phyloP scores from a whole-genome alignment of 305 asterid species.

The Fraxinus dipetala region DNA sequence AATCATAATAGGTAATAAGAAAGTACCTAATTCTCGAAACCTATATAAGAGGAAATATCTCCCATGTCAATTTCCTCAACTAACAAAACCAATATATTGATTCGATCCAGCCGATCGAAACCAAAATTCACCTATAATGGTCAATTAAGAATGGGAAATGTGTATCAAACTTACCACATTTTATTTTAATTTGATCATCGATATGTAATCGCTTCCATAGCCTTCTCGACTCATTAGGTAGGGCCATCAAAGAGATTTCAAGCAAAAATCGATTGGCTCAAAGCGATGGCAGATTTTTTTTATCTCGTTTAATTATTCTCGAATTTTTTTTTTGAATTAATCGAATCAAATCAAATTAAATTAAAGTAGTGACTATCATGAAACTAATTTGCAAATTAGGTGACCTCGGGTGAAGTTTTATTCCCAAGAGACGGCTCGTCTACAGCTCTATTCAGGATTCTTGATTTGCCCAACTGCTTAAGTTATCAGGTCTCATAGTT shows the following conservation, averaged over 20 bases:
- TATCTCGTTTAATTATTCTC: background rate
- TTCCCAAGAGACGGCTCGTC: background rate
- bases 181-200: background rate
- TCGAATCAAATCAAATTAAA: background rate
- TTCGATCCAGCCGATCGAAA: background rate
- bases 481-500: background rate
- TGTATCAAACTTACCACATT: background rate
- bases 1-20: background rate
- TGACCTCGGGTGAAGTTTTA: background rate
- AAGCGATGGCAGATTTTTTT: background rate
- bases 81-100: background rate
- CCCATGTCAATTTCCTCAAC: background rate
- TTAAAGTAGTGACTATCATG: background rate
- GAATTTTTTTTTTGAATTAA: no score
- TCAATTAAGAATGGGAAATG: background rate
- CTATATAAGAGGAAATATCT: background rate
- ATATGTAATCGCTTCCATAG: background rate
- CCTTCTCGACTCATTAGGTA: background rate
- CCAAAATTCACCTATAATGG: background rate
- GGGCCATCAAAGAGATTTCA: background rate
- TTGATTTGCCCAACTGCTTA: background rate
- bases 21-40: background rate
- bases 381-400: background rate
- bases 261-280: background rate
- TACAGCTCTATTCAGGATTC: background rate